These are phyloP conservation scores for Friedmanniomyces simplex DNA, from an alignment of 495 filamentous ascomycete species.

Conservation along the genomic window DNA sequence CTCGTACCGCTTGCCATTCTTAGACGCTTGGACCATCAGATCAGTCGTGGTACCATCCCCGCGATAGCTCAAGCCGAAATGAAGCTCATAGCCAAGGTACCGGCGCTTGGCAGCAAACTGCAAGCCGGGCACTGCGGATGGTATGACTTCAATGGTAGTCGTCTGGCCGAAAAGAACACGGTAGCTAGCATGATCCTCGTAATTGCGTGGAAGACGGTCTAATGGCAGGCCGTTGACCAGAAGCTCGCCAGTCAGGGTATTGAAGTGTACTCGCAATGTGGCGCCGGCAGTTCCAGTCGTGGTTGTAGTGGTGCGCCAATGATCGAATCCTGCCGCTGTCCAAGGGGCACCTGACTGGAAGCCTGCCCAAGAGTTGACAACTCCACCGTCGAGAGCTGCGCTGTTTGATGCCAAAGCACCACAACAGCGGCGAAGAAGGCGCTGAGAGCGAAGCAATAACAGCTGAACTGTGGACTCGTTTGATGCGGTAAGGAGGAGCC, in stretches of 20 bases:
- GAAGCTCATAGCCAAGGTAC: constrained; percentile 30
- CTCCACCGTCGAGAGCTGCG: constrained; percentile 9
- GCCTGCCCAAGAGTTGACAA: constrained; percentile 10
- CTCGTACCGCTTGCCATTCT: constrained; percentile 28
- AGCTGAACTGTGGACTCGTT: not conserved
- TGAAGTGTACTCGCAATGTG: constrained; percentile 36
- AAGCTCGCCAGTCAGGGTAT: constrained; percentile 45
- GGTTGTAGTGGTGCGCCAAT: constrained; percentile 30
- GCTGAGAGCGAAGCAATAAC: not conserved
- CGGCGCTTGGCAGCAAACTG: constrained; percentile 31
- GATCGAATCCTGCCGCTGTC: constrained; percentile 11
- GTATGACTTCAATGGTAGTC: constrained; percentile 30
- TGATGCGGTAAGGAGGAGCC: not conserved
- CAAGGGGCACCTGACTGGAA: constrained; percentile 12
- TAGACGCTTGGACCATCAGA: constrained; percentile 23
- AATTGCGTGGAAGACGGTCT: constrained; percentile 39
- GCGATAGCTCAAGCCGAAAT: constrained; percentile 31
- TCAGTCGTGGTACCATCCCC: not conserved
- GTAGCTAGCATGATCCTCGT: constrained; percentile 35
- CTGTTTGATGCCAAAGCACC: not conserved
- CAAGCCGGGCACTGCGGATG: constrained; percentile 39
- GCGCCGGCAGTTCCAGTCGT: constrained; percentile 3
- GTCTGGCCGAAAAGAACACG: constrained; percentile 38
- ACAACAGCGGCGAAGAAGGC: not conserved
- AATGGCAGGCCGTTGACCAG: constrained; percentile 47